Conservation (phyloP, 2,329 filamentous ascomycete genomes). For the Furcasterigmium furcatum region DNA sequence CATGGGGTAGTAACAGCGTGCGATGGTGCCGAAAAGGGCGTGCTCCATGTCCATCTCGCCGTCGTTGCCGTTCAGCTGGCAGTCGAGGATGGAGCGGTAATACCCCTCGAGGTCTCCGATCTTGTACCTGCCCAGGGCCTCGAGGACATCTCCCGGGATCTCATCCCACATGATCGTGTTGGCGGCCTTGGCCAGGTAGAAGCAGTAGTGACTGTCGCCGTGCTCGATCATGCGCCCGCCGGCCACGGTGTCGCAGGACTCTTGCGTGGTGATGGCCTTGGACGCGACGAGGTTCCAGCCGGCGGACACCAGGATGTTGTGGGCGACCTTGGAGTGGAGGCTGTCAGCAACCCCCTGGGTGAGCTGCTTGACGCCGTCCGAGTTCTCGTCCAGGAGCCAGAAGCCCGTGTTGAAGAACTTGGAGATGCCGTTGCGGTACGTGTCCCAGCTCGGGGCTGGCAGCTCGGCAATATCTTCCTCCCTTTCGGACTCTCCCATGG, state of each 20-base stretch:
- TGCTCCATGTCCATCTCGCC: slow-evolving; percentile 25
- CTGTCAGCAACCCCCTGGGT: slow-evolving; percentile 4
- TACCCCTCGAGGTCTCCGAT: slow-evolving; percentile 2
- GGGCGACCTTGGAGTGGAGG: slow-evolving; percentile 9
- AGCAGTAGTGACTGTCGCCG: slow-evolving; percentile 5
- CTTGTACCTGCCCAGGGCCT: slow-evolving; percentile 3
- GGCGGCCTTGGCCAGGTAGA: too few species aligned
- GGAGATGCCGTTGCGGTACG: slow-evolving; percentile 5
- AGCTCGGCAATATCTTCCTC: too few species aligned
- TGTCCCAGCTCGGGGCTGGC: slow-evolving; percentile 5
- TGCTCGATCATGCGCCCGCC: slow-evolving; percentile 4
- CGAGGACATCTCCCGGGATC: neutral
- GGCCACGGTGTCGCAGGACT: slow-evolving; percentile 1
- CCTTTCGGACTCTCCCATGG: too few species aligned
- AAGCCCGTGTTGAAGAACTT: slow-evolving; percentile 11
- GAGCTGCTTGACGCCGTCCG: slow-evolving; percentile 2
- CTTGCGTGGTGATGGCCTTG: neutral
- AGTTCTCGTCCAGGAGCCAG: slow-evolving; percentile 8
- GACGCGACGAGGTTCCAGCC: slow-evolving; percentile 5
- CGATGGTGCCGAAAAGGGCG: too few species aligned
- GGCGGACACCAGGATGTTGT: slow-evolving; percentile 6
- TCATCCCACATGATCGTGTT: slow-evolving; percentile 6
- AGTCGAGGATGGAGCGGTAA: slow-evolving; percentile 5
- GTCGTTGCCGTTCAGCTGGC: slow-evolving; percentile 2
- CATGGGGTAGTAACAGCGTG: too few species aligned